Base-by-base conservation (phyloP, 768 basidiomycete species). In the Boletus reticuloceps region DNA sequence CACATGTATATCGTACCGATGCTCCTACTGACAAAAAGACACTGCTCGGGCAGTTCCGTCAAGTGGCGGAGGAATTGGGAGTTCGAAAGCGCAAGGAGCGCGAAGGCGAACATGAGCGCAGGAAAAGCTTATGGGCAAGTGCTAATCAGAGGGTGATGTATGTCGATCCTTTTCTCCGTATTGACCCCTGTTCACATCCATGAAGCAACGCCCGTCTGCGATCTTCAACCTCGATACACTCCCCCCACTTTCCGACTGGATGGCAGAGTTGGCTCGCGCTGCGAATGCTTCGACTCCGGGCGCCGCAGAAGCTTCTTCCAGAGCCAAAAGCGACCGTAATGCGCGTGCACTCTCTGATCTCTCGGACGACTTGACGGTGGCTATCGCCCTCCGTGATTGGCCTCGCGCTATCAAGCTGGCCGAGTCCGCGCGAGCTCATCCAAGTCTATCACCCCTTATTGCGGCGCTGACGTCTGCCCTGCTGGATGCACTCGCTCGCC, bases 1-100 rank as follows among this genome's bases (percentile, higher is more conserved):
- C 91, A 1, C 88, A 94, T 66, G 94, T 99, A 8, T 98, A 93
- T 70, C 85, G 95, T 36, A 91, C 91, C 3, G 91, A 95, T 54
- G 79, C 79, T 9, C 65, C 84, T 0, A 75, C 85, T 25, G 94
- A 98, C 65, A 99, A 99, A 78, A 94, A 91, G 72, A 77, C 79
- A 10, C 79, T 98, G 0, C 79, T 99, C 14, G 71, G 84, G 0
- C 87, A 94, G 58, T 93, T 98, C 75, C 84, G 95, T 32, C 89
- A 91, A 63, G 89, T 95, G 5, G 92, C 94, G 1, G 95, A 98
- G 68, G 96, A 98, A 63, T 77, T 97, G 5, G 81, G 88, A 9
- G 83, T 88, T 41, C 91, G 93, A 72, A 89, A 84, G 63, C 84
- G 95, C 51, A 96, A 94, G 70, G 94, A 98, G 64, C 88, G 94